phyloP scores from a whole-genome alignment of 768 basidiomycete species.

The Cytidiella melzeri region DNA sequence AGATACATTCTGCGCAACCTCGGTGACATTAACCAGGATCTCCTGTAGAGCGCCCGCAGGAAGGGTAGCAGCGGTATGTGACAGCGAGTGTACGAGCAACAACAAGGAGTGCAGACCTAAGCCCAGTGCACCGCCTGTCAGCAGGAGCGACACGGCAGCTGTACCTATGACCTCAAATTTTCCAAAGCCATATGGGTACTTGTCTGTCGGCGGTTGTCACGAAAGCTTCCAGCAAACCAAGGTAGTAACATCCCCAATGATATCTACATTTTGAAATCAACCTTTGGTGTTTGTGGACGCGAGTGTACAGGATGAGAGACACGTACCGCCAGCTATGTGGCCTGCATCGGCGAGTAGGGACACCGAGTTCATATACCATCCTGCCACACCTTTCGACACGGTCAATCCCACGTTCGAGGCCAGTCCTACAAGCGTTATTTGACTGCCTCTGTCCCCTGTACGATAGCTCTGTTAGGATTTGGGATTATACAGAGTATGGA shows the following conservation, averaged over 20 bases:
- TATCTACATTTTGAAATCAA: slow-evolving; percentile 39
- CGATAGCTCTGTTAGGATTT: too few relatives aligned
- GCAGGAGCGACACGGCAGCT: slow-evolving; percentile 79
- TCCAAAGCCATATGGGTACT: slow-evolving; percentile 84
- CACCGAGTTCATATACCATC: slow-evolving; percentile 86
- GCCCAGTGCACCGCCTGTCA: slow-evolving; percentile 78
- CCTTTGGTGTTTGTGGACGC: background rate
- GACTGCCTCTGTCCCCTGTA: slow-evolving; percentile 78
- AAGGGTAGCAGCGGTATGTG: slow-evolving; percentile 56
- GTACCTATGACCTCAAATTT: slow-evolving; percentile 97
- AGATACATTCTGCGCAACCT: slow-evolving; percentile 49
- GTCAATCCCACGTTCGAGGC: slow-evolving; percentile 80
- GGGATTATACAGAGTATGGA: too few relatives aligned
- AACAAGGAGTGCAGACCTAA: slow-evolving; percentile 89
- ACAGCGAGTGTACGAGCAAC: slow-evolving; percentile 69
- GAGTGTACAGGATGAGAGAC: background rate
- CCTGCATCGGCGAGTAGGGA: slow-evolving; percentile 91
- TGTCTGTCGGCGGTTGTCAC: slow-evolving; percentile 68
- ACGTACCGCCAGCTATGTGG: slow-evolving; percentile 81
- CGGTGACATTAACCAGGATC: slow-evolving; percentile 50
- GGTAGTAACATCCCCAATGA: slow-evolving; percentile 88
- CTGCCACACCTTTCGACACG: slow-evolving; percentile 77
- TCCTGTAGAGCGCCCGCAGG: slow-evolving; percentile 61
- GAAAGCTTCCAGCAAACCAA: slow-evolving; percentile 85
- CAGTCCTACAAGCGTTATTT: slow-evolving; percentile 82